Conservation (phyloP, 805 yeast species). For the Scheffersomyces amazonensis region DNA sequence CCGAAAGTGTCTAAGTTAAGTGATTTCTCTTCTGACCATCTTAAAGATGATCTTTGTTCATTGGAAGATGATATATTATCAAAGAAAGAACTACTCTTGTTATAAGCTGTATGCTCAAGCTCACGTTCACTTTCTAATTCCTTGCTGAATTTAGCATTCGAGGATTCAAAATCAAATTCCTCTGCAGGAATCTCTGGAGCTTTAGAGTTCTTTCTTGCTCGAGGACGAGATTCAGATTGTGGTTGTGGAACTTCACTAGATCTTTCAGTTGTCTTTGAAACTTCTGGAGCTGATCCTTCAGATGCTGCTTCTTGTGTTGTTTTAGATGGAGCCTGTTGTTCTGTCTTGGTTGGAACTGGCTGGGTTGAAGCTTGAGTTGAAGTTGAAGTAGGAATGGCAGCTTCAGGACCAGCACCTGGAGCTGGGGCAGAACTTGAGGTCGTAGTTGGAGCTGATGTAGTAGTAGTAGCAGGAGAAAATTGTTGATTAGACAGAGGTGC, state of each 20-base stretch:
- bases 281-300: conserved; percentile 6
- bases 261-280: conserved; percentile 5
- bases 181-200: conserved; percentile 43
- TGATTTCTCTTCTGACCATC: conserved; percentile 70
- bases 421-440: conserved; percentile 1
- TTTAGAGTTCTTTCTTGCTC: conserved; percentile 6
- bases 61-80: conserved; percentile 78
- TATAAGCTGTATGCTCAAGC: conserved; percentile 44
- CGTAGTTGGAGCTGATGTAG: conserved; percentile 8
- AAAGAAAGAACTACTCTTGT: conserved; percentile 83
- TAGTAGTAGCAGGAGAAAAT: conserved; percentile 7
- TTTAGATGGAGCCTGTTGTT: conserved; percentile 8
- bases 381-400: conserved; percentile 3
- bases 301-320: conserved; percentile 8
- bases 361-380: conserved; percentile 6
- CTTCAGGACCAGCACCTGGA: conserved; percentile 1
- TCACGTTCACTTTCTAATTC: conserved; percentile 39
- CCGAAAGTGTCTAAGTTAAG: conserved; percentile 86
- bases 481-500: no score
- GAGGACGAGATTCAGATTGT: conserved; percentile 12
- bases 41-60: conserved; percentile 45
- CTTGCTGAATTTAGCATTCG: conserved; percentile 68
- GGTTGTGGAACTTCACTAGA: conserved; percentile 9
- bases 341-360: conserved; percentile 5
- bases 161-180: conserved; percentile 74